Conservation (phyloP, 2,329 filamentous ascomycete species). For the Ophiocordyceps robertsii region DNA sequence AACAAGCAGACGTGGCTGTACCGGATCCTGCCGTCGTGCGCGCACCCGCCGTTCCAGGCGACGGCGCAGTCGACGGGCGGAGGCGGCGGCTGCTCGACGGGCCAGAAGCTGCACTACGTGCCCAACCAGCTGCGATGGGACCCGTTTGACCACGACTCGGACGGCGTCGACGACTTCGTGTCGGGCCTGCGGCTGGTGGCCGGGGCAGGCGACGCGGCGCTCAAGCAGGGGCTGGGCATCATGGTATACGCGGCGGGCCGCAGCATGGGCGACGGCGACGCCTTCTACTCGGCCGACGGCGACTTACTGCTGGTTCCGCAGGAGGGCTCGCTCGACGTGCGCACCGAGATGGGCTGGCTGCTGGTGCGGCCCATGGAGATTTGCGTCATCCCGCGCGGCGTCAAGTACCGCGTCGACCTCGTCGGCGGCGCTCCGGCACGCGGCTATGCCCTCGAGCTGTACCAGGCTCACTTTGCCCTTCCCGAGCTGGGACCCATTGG, state of each 20-base stretch:
- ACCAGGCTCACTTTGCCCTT: slow-evolving; percentile 57
- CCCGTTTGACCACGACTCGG: slow-evolving; percentile 59
- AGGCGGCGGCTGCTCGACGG: slow-evolving; percentile 8
- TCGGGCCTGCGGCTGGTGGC: slow-evolving; percentile 45
- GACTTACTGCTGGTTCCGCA: slow-evolving; percentile 68
- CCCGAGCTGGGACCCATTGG: slow-evolving; percentile 64
- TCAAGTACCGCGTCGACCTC: slow-evolving; percentile 61
- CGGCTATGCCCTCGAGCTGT: slow-evolving; percentile 65
- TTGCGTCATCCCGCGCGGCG: slow-evolving; percentile 58
- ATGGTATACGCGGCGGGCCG: slow-evolving; percentile 68
- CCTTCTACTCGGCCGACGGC: slow-evolving; percentile 76
- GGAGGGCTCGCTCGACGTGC: slow-evolving; percentile 59
- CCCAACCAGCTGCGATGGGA: slow-evolving; percentile 81
- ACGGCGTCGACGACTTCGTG: slow-evolving; percentile 27
- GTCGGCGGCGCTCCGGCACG: slow-evolving; percentile 41
- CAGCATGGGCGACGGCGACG: slow-evolving; percentile 60
- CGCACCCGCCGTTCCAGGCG: slow-evolving; percentile 39
- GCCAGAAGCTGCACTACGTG: slow-evolving; percentile 14
- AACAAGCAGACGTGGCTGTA: slow-evolving; percentile 65
- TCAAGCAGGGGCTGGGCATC: slow-evolving; percentile 69
- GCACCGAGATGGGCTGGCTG: slow-evolving; percentile 62
- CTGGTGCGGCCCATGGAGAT: slow-evolving; percentile 71
- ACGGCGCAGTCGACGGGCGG: not conserved
- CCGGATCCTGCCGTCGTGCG: slow-evolving; percentile 50
- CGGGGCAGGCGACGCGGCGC: slow-evolving; percentile 64